Evolutionary conservation across 1,139 yeast genomes (phyloP).

Genomic region (Protomyces arabidopsidicola): DNA sequence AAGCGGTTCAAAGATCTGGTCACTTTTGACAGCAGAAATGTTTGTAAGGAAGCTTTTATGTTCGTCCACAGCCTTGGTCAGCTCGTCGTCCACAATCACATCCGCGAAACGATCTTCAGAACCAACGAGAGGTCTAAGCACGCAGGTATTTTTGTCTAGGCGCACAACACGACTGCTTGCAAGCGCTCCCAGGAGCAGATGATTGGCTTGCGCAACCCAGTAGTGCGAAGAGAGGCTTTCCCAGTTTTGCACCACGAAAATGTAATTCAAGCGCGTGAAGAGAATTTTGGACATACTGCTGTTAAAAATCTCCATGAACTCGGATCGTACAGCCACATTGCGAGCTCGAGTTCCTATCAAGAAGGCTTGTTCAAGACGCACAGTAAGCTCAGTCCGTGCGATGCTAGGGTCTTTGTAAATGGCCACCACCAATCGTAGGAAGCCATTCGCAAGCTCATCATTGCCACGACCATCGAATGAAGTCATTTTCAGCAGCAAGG

Average conservation of each 20-base stretch:
- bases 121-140: constrained; percentile 32
- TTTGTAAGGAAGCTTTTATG: constrained; percentile 53
- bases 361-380: constrained; percentile 94
- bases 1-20: constrained; percentile 63
- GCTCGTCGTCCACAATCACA: constrained; percentile 33
- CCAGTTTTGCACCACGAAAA: constrained; percentile 93
- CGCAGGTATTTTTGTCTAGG: constrained; percentile 14
- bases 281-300: constrained; percentile 75
- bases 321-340: constrained; percentile 68
- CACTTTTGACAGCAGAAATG: constrained; percentile 50
- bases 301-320: constrained; percentile 74
- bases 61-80: constrained; percentile 32
- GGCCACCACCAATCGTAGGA: constrained; percentile 80
- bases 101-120: constrained; percentile 19
- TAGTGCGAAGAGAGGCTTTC: constrained; percentile 87
- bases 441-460: constrained; percentile 69
- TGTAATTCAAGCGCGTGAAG: constrained; percentile 73
- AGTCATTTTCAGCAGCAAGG: constrained; percentile 88
- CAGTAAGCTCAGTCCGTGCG: constrained; percentile 83
- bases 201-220: constrained; percentile 93
- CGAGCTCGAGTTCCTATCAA: constrained; percentile 85
- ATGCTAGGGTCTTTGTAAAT: constrained; percentile 78
- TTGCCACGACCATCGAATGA: constrained; percentile 87
- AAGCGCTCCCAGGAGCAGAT: constrained; percentile 74
- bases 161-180: constrained; percentile 43